Evolutionary conservation across 2,329 filamentous ascomycete genomes (phyloP).

Genomic region (Cryphonectria japonica): DNA sequence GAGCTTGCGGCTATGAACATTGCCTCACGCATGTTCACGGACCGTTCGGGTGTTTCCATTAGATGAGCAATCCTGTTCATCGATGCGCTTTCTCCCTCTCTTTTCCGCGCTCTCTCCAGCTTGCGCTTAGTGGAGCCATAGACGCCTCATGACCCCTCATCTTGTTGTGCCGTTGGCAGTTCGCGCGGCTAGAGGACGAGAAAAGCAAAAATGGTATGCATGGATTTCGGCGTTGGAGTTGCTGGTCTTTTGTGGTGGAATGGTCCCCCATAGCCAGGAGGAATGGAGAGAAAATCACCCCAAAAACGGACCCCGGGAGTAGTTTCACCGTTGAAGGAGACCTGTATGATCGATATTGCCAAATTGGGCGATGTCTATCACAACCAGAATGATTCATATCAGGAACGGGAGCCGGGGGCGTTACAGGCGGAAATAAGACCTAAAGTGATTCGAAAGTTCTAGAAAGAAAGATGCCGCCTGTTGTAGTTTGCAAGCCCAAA

Average conservation of each 20-base stretch:
- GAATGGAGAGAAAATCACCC: neutral
- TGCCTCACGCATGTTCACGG: conserved; percentile 94
- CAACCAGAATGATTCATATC: conserved; percentile 3
- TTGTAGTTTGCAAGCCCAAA: conserved; percentile 13
- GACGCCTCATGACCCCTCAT: neutral
- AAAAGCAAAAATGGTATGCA: conserved; percentile 20
- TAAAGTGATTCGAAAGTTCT: neutral
- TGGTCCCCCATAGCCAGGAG: neutral
- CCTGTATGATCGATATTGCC: no score
- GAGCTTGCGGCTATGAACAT: conserved; percentile 99
- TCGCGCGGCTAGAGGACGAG: neutral
- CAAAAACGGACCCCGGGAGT: neutral
- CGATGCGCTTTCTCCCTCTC: neutral
- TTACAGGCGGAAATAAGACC: conserved; percentile 6
- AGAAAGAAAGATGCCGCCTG: conserved; percentile 23
- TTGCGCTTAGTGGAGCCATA: neutral
- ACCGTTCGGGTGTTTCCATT: conserved; percentile 74
- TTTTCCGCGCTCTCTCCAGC: neutral
- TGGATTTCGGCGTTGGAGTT: conserved; percentile 27
- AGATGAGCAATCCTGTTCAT: conserved; percentile 47
- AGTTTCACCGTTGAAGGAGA: neutral
- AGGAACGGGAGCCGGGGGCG: neutral
- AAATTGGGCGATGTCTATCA: neutral
- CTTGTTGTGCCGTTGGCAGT: neutral
- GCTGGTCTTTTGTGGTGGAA: neutral